These are phyloP conservation scores for Fraxinus paxiana DNA, from an alignment of 305 asterid genomes.

Conservation along the genomic window DNA sequence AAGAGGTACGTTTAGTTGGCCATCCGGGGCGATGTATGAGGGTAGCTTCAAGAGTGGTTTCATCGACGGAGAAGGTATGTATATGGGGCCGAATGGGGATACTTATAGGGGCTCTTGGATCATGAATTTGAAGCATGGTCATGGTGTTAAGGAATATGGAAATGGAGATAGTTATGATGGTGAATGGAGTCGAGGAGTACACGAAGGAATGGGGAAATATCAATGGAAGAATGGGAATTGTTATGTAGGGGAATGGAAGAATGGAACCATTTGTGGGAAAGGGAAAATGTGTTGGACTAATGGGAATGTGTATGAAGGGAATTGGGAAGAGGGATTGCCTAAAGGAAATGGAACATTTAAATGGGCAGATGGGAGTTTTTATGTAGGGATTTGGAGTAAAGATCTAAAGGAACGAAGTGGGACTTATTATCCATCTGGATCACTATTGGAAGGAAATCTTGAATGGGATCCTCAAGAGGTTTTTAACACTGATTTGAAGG, in stretches of 20 bases:
- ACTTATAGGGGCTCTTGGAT: constrained; percentile 59
- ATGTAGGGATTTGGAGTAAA: constrained; percentile 59
- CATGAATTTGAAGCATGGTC: constrained; percentile 61
- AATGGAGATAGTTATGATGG: constrained; percentile 67
- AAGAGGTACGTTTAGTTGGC: constrained; percentile 59
- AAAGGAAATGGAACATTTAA: constrained; percentile 57
- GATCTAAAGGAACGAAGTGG: constrained; percentile 57
- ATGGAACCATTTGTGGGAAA: constrained; percentile 48
- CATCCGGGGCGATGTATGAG: constrained; percentile 62
- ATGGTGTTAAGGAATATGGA: constrained; percentile 45
- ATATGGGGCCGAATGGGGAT: constrained; percentile 53
- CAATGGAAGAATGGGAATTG: constrained; percentile 57
- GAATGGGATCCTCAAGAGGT: constrained; percentile 73
- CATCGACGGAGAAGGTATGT: constrained; percentile 75
- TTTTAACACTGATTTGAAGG: constrained; percentile 42
- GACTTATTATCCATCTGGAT: constrained; percentile 47
- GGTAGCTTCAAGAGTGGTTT: constrained; percentile 82
- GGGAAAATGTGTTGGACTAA: constrained; percentile 55
- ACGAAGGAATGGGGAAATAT: constrained; percentile 61
- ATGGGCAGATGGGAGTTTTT: constrained; percentile 67
- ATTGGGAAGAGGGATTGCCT: constrained; percentile 66
- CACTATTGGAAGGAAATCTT: constrained; percentile 34
- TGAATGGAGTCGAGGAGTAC: constrained; percentile 60
- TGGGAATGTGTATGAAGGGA: constrained; percentile 54
- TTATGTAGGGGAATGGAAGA: constrained; percentile 63